Conservation (phyloP, 2,329 filamentous ascomycete genomes). For the Erysiphe neolycopersici region DNA sequence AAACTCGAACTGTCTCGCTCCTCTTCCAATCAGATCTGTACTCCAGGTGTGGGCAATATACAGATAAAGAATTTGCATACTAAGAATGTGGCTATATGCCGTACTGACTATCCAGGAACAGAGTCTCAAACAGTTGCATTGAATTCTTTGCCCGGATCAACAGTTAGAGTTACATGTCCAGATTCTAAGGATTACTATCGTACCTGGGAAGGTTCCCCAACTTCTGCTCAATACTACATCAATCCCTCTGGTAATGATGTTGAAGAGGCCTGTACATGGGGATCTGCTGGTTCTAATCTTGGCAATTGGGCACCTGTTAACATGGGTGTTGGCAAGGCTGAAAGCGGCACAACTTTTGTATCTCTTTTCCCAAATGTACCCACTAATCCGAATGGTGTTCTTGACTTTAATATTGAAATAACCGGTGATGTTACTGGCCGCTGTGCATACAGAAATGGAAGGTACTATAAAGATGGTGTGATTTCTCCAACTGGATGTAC, state of each 20-base stretch:
- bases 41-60: constrained; percentile 38
- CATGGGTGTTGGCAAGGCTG: constrained; percentile 50
- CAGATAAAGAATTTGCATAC: constrained; percentile 48
- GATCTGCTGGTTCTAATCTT: constrained; percentile 25
- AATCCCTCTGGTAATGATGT: constrained; percentile 50
- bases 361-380: constrained; percentile 68
- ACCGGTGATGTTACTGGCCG: constrained; percentile 22
- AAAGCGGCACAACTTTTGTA: constrained; percentile 41
- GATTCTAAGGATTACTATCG: constrained; percentile 42
- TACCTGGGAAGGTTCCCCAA: constrained; percentile 44
- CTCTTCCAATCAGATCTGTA: constrained; percentile 44
- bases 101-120: constrained; percentile 85
- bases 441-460: constrained; percentile 10
- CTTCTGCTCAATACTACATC: constrained; percentile 90
- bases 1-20: constrained; percentile 55
- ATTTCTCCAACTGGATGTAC: constrained; percentile 12
- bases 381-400: constrained; percentile 33
- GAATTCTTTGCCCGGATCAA: constrained; percentile 29
- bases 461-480: constrained; percentile 11
- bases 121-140: constrained; percentile 71
- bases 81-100: constrained; percentile 49
- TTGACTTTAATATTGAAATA: constrained; percentile 61
- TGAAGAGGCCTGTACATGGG: constrained; percentile 54
- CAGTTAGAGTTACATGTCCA: constrained; percentile 46
- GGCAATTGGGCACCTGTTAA: constrained; percentile 79